phyloP scores from a whole-genome alignment of 2,329 filamentous ascomycete species.

The Pseudopithomyces chartarum region DNA sequence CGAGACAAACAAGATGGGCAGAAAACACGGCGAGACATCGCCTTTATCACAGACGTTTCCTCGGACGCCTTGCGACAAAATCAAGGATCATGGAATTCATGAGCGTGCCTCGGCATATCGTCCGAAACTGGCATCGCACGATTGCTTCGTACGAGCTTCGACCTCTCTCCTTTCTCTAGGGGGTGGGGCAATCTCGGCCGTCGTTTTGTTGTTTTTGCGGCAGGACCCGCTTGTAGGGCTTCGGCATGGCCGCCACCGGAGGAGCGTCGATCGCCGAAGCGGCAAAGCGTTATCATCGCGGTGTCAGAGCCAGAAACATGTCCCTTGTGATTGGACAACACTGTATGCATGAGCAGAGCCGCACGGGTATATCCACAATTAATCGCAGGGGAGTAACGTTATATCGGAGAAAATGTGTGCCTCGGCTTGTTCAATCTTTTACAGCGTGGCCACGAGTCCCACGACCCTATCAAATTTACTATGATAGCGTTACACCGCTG shows the following conservation, averaged over 20 bases:
- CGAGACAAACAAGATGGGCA: neutral
- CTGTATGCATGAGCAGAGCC: neutral
- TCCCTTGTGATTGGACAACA: neutral
- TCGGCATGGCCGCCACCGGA: neutral
- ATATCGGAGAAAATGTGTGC: neutral
- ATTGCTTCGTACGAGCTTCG: neutral
- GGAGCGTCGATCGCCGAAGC: neutral
- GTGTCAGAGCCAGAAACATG: neutral
- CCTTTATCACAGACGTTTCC: neutral
- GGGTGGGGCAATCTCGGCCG: neutral
- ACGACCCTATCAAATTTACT: neutral
- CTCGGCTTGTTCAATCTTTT: neutral
- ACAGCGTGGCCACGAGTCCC: neutral
- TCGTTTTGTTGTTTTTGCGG: neutral
- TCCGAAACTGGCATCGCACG: neutral
- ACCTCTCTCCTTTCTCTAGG: neutral
- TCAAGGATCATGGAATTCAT: neutral
- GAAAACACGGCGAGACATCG: conserved; percentile 10
- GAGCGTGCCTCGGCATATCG: neutral
- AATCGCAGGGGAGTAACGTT: neutral
- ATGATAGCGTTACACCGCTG: neutral
- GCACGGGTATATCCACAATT: conserved; percentile 1
- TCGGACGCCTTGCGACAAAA: neutral
- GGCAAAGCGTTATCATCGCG: neutral
- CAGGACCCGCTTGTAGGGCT: neutral